Conservation (phyloP, 345 rosid species). For the Nasturtium officinale region DNA sequence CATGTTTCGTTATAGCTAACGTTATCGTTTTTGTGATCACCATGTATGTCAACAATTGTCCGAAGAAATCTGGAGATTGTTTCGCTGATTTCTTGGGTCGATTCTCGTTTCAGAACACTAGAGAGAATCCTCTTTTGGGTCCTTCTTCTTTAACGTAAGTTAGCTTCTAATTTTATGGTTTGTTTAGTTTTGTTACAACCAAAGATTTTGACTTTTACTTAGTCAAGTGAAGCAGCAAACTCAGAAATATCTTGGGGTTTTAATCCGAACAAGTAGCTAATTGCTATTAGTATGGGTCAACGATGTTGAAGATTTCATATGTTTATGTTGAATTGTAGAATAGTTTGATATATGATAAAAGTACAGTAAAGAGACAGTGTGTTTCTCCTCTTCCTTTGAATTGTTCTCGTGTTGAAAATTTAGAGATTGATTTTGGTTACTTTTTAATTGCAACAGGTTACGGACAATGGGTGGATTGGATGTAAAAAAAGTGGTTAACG, state of each 20-base stretch:
- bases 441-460: constrained; percentile 49
- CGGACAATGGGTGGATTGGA: constrained; percentile 79
- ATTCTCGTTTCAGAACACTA: constrained; percentile 82
- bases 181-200: not conserved
- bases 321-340: not conserved
- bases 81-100: constrained; percentile 76
- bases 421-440: constrained; percentile 12
- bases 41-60: constrained; percentile 86
- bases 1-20: constrained; percentile 72
- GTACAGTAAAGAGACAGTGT: not conserved
- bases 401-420: not conserved
- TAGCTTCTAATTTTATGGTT: constrained; percentile 32
- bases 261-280: not conserved
- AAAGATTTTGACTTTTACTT: not conserved
- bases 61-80: constrained; percentile 71
- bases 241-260: not conserved
- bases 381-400: not conserved
- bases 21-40: constrained; percentile 70
- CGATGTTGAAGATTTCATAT: not conserved
- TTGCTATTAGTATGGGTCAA: not conserved
- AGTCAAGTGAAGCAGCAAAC: not conserved
- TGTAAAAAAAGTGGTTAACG: constrained; percentile 61
- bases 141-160: constrained; percentile 90
- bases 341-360: not conserved
- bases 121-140: constrained; percentile 95